Conservation (phyloP, 2,329 filamentous ascomycete species). For the Leptographium radiaticola region DNA sequence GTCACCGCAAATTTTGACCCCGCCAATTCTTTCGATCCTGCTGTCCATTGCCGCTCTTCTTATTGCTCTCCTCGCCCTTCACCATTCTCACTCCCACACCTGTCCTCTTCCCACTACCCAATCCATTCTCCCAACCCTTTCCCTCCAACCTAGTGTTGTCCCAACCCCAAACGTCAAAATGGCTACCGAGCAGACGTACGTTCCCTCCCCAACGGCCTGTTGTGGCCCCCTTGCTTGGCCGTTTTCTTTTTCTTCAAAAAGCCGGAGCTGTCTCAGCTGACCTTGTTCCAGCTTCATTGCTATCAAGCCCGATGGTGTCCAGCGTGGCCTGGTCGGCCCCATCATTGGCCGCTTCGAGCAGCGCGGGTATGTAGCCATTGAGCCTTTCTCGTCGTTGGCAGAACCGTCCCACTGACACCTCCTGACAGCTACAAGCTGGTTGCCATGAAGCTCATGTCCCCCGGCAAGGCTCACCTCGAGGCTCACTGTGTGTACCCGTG, state of each 20-base stretch:
- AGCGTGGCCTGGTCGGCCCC: conserved; percentile 90
- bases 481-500: conserved; percentile 59
- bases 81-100: not conserved
- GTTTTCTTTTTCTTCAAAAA: not conserved
- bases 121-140: conserved; percentile 17
- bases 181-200: conserved; percentile 81
- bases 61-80: conserved; percentile 8
- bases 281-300: conserved; percentile 76
- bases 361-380: conserved; percentile 53
- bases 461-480: conserved; percentile 92
- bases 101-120: conserved; percentile 3
- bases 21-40: conserved; percentile 24
- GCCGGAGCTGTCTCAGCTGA: conserved; percentile 2
- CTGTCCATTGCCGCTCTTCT: conserved; percentile 8
- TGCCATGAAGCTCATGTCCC: conserved; percentile 88
- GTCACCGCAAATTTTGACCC: conserved; percentile 24
- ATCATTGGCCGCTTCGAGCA: conserved; percentile 98
- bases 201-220: conserved; percentile 10
- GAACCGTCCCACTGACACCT: not conserved
- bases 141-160: conserved; percentile 11
- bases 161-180: conserved; percentile 35
- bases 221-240: not conserved
- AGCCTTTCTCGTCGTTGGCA: conserved; percentile 10
- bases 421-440: conserved; percentile 80
- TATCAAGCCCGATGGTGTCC: conserved; percentile 99